Conservation (phyloP, 2,329 filamentous ascomycete genomes). For the Neonectria magnoliae region DNA sequence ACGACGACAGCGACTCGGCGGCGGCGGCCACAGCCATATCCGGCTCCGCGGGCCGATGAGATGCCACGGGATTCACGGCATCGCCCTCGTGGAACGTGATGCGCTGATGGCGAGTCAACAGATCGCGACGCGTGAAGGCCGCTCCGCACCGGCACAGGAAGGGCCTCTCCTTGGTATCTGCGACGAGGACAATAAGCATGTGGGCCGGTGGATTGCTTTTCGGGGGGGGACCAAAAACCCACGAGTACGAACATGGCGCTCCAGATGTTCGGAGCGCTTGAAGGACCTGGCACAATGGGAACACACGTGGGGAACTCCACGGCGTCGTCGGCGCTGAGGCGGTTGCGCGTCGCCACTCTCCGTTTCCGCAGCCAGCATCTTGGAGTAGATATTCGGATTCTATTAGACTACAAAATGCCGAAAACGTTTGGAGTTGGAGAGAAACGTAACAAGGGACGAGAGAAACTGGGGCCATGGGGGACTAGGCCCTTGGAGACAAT, state of each 20-base stretch:
- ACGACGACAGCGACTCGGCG: conserved; percentile 3
- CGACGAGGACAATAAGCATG: not conserved
- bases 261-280: conserved; percentile 58
- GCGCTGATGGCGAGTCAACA: conserved; percentile 56
- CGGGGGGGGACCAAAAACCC: conserved; percentile 31
- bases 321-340: conserved; percentile 21
- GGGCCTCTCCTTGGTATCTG: conserved; percentile 60
- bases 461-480: conserved; percentile 11
- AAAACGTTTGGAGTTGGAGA: conserved; percentile 22
- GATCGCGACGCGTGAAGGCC: conserved; percentile 56
- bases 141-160: conserved; percentile 56
- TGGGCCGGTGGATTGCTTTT: not conserved
- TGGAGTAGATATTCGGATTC: conserved; percentile 2
- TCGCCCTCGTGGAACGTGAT: conserved; percentile 48
- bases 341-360: conserved; percentile 1
- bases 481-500: conserved; percentile 16
- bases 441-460: not conserved
- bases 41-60: conserved; percentile 37
- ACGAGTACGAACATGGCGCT: conserved; percentile 59
- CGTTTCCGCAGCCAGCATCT: conserved; percentile 10
- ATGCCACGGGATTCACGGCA: conserved; percentile 23
- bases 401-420: not conserved
- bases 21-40: conserved; percentile 11
- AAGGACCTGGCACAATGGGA: conserved; percentile 55
- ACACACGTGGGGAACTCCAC: conserved; percentile 44